Evolutionary conservation across 2,329 filamentous ascomycete genomes (phyloP).

Genomic region (Ceratocystis cubensis): DNA sequence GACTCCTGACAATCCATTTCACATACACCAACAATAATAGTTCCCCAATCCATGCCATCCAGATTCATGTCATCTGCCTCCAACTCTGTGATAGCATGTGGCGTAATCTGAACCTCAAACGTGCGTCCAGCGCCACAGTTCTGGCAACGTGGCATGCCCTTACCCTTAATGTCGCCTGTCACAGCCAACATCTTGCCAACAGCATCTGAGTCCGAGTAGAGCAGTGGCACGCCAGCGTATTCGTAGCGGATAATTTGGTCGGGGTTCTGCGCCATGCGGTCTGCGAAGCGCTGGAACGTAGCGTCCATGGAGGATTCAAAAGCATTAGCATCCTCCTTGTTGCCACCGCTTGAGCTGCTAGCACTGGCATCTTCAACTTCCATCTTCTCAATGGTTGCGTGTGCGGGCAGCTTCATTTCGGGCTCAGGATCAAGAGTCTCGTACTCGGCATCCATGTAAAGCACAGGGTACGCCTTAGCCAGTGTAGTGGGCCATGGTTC

Average conservation of each 20-base stretch:
- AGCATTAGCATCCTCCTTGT: conserved; percentile 49
- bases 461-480: conserved; percentile 59
- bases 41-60: conserved; percentile 98
- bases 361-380: conserved; percentile 28
- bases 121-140: conserved; percentile 63
- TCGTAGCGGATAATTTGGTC: conserved; percentile 75
- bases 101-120: conserved; percentile 88
- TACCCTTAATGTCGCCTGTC: conserved; percentile 9
- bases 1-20: conserved; percentile 59
- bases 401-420: conserved; percentile 36
- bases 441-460: conserved; percentile 82
- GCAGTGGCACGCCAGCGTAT: conserved; percentile 56
- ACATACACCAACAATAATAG: conserved; percentile 77
- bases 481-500: conserved; percentile 60
- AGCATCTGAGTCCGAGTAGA: conserved; percentile 67
- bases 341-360: conserved; percentile 25
- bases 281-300: conserved; percentile 68
- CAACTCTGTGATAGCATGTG: conserved; percentile 77
- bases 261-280: conserved; percentile 64
- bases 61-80: conserved; percentile 61
- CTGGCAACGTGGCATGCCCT: conserved; percentile 57
- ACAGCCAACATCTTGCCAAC: conserved; percentile 52
- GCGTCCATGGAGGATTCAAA: conserved; percentile 66
- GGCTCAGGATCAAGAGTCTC: conserved; percentile 62
- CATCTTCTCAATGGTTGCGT: conserved; percentile 37